Conservation (phyloP, 2,329 filamentous ascomycete genomes). For the Cladosporium sp. region DNA sequence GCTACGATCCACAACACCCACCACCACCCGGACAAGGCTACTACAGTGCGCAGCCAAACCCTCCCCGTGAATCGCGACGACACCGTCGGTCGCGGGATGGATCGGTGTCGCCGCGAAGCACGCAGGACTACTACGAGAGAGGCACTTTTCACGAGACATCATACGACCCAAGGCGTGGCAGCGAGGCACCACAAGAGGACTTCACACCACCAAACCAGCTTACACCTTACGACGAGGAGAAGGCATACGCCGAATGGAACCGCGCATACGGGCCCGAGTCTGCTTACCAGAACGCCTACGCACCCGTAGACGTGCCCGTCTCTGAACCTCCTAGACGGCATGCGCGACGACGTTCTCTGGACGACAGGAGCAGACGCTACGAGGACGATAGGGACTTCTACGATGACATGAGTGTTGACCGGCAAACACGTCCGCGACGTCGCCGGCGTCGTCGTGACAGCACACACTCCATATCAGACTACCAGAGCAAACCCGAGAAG, state of each 20-base stretch:
- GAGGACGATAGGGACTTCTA: constrained; percentile 35
- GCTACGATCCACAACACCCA: neutral
- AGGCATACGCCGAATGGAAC: constrained; percentile 12
- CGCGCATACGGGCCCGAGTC: constrained; percentile 11
- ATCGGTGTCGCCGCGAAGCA: neutral
- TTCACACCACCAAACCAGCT: constrained; percentile 2
- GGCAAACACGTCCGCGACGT: constrained; percentile 54
- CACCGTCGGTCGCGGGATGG: neutral
- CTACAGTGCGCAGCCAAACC: constrained; percentile 1
- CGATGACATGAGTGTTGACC: constrained; percentile 42
- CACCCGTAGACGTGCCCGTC: neutral
- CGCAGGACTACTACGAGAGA: neutral
- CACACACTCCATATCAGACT: constrained; percentile 48
- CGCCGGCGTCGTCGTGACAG: constrained; percentile 36
- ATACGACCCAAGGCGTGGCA: neutral
- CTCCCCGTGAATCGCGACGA: neutral
- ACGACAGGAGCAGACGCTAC: neutral
- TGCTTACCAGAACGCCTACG: neutral
- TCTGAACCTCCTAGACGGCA: constrained; percentile 20
- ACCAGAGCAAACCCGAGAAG: neutral
- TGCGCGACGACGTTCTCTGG: neutral
- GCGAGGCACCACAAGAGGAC: neutral
- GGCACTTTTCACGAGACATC: neutral
- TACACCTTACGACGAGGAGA: constrained; percentile 14
- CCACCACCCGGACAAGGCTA: constrained; percentile 8